Percentiles rank a stretch among this genome's conserved stretches.
phyloP scores from a whole-genome alignment of 2,329 filamentous ascomycete genomes.

The Neonectria faginata region DNA sequence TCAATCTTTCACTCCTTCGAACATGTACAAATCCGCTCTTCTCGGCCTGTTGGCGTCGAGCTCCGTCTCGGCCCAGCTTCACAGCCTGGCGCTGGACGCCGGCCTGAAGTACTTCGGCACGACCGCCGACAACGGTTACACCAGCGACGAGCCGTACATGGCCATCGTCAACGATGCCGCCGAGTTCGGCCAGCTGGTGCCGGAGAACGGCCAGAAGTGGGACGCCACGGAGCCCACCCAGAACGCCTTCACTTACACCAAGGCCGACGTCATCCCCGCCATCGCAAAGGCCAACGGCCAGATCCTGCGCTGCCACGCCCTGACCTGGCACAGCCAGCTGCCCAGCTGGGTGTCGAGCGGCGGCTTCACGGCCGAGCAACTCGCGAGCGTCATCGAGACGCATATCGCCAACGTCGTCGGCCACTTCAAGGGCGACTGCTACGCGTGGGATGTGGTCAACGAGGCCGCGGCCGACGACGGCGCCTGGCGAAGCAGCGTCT shows the following conservation, averaged over 20 bases:
- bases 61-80: conserved; percentile 53
- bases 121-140: conserved; percentile 69
- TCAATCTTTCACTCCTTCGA: conserved; percentile 17
- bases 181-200: conserved; percentile 74
- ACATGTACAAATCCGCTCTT: conserved; percentile 41
- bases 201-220: conserved; percentile 75
- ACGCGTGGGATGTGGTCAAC: conserved; percentile 75
- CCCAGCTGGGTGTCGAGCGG: conserved; percentile 46
- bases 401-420: conserved; percentile 70
- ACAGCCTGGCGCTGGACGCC: conserved; percentile 65
- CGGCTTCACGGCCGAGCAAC: conserved; percentile 67
- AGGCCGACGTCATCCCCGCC: conserved; percentile 65
- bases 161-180: conserved; percentile 64
- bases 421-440: conserved; percentile 70
- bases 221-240: conserved; percentile 69
- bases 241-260: conserved; percentile 67
- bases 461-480: conserved; percentile 71
- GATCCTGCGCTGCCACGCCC: conserved; percentile 71
- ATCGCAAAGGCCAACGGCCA: conserved; percentile 61
- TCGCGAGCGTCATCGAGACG: conserved; percentile 62
- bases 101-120: conserved; percentile 74
- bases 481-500: conserved; percentile 63
- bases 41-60: conserved; percentile 43
- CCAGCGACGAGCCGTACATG: conserved; percentile 66
- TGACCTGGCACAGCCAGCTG: conserved; percentile 60